Conservation (phyloP, 495 filamentous ascomycete species). For the Podospora didyma region DNA sequence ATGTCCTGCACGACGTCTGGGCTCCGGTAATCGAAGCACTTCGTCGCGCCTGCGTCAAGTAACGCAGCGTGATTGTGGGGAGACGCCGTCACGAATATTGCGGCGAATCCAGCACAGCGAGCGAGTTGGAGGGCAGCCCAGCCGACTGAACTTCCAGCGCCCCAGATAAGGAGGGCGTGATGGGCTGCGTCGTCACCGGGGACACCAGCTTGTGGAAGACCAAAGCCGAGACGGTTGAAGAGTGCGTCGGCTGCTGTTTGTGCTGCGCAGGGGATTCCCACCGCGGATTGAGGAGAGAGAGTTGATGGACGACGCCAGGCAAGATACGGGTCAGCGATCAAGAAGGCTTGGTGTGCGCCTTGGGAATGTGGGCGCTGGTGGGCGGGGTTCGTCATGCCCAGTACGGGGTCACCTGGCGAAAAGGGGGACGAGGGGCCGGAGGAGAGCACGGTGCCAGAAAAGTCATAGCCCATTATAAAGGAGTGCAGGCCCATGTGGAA, state of each 20-base stretch:
- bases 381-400: slow-evolving; percentile 9
- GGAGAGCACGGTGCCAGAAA: slow-evolving; percentile 6
- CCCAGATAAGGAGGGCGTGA: slow-evolving; percentile 10
- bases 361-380: slow-evolving; percentile 3
- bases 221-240: slow-evolving; percentile 9
- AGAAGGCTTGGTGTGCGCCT: slow-evolving; percentile 14
- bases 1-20: slow-evolving; percentile 8
- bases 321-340: slow-evolving; percentile 1
- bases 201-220: slow-evolving; percentile 2
- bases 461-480: slow-evolving; percentile 15
- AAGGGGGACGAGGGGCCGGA: background rate
- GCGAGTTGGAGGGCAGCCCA: slow-evolving; percentile 12
- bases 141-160: slow-evolving; percentile 9
- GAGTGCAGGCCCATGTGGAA: slow-evolving; percentile 12
- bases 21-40: slow-evolving; percentile 8
- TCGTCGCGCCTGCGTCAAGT: slow-evolving; percentile 3
- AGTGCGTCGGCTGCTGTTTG: slow-evolving; percentile 14
- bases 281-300: background rate
- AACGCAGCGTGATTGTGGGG: slow-evolving; percentile 6
- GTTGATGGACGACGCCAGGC: background rate
- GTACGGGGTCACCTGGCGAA: background rate
- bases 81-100: slow-evolving; percentile 6
- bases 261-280: background rate
- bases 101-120: background rate
- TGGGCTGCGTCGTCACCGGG: background rate